Evolutionary conservation across 2,329 filamentous ascomycete genomes (phyloP).

Genomic region (Ophiostoma himal-ulmi): DNA sequence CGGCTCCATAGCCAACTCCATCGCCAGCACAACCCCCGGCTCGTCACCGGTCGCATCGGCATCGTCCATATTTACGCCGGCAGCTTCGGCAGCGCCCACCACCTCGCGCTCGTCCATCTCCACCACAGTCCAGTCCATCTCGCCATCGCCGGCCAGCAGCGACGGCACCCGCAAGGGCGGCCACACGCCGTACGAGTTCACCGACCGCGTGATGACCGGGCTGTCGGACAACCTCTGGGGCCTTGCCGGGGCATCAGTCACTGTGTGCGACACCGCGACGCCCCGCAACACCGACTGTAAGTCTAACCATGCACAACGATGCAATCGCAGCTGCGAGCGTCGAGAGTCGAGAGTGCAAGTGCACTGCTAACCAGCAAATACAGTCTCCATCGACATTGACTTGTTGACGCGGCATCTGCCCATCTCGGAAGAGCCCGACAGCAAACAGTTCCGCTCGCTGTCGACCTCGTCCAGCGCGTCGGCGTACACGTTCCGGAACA

Average conservation of each 20-base stretch:
- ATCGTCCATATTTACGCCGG: constrained; percentile 6
- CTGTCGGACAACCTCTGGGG: constrained; percentile 14
- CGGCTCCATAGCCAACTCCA: neutral
- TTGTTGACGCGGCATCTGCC: constrained; percentile 13
- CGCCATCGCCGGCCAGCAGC: constrained; percentile 7
- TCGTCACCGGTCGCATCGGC: constrained; percentile 13
- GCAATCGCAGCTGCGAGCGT: neutral
- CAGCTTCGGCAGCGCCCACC: neutral
- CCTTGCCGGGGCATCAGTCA: constrained; percentile 2
- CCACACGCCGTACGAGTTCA: neutral
- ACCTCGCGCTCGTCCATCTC: constrained; percentile 1
- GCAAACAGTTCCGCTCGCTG: neutral
- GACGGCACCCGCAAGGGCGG: neutral
- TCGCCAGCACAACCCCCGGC: constrained; percentile 5
- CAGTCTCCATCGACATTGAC: constrained; percentile 21
- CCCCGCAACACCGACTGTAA: neutral
- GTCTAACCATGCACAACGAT: neutral
- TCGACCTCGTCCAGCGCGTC: neutral
- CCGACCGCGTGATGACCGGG: neutral
- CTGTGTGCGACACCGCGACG: constrained; percentile 4
- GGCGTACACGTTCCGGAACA: neutral
- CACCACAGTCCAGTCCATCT: constrained; percentile 1
- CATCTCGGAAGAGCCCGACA: neutral
- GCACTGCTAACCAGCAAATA: neutral
- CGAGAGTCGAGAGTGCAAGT: neutral